These are phyloP conservation scores for Tetrapisispora arboricola DNA, from an alignment of 805 yeast species.

Conservation along the genomic window DNA sequence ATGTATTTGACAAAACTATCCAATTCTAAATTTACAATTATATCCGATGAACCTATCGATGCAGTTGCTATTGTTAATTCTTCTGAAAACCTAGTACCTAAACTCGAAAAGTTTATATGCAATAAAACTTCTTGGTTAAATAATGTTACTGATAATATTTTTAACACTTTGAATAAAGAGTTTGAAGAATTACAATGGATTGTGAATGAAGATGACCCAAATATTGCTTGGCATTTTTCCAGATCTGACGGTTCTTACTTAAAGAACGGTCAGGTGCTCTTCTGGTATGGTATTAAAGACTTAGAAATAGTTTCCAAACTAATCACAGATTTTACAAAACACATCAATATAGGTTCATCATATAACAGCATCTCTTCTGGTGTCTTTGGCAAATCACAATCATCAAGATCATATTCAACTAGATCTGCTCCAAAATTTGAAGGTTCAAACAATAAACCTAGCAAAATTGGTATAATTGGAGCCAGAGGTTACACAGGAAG, in stretches of 20 bases:
- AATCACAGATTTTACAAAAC: constrained; percentile 43
- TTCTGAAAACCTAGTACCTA: constrained; percentile 37
- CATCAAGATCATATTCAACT: constrained; percentile 46
- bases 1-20: constrained; percentile 69
- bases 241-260: constrained; percentile 91
- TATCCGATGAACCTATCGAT: constrained; percentile 93
- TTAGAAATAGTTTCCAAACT: constrained; percentile 51
- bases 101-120: constrained; percentile 75
- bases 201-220: constrained; percentile 81
- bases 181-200: constrained; percentile 73
- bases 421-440: constrained; percentile 48
- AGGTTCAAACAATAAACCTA: constrained; percentile 49
- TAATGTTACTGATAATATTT: constrained; percentile 91
- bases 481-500: constrained; percentile 98
- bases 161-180: constrained; percentile 70
- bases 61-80: constrained; percentile 78
- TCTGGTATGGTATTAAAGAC: constrained; percentile 84
- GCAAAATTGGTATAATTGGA: constrained; percentile 88
- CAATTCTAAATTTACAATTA: constrained; percentile 52
- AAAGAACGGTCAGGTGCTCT: constrained; percentile 77
- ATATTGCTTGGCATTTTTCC: constrained; percentile 83
- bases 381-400: constrained; percentile 38
- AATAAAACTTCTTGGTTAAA: constrained; percentile 93
- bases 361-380: constrained; percentile 31
- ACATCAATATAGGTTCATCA: constrained; percentile 17